Conservation (phyloP, 306 rosid genomes). For the Pyrus bretschneideri region DNA sequence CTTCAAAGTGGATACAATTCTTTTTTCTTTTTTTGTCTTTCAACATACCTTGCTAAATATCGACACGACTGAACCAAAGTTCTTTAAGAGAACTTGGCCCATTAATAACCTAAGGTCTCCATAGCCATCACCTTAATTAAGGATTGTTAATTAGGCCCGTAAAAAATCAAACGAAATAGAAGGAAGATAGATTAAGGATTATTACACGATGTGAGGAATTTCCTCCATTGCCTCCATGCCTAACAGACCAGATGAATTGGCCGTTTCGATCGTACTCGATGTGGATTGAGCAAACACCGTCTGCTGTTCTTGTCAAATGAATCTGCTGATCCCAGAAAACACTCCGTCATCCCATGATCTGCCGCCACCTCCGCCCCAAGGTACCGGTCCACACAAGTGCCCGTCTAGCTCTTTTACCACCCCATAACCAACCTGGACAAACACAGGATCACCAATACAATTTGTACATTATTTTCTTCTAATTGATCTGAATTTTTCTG, state of each 20-base stretch:
- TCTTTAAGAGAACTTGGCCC: too few relatives aligned
- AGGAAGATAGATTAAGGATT: background rate
- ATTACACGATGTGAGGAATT: constrained; percentile 52
- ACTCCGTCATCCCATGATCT: constrained; percentile 96
- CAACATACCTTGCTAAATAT: too few relatives aligned
- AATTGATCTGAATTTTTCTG: too few relatives aligned
- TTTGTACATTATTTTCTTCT: too few relatives aligned
- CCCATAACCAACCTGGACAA: constrained; percentile 41
- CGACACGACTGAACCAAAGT: too few relatives aligned
- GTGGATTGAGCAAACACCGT: constrained; percentile 75
- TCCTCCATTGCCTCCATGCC: constrained; percentile 79
- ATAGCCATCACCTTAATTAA: too few relatives aligned
- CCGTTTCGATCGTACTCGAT: constrained; percentile 78
- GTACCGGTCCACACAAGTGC: constrained; percentile 74
- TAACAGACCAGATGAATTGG: constrained; percentile 84
- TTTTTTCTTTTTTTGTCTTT: too few relatives aligned
- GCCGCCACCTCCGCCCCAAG: constrained; percentile 99
- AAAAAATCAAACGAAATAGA: too few relatives aligned
- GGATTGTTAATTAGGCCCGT: too few relatives aligned
- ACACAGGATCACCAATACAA: background rate
- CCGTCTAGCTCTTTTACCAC: constrained; percentile 63
- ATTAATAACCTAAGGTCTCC: too few relatives aligned
- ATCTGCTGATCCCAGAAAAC: constrained; percentile 75
- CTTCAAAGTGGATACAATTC: too few relatives aligned
- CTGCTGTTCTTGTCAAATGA: constrained; percentile 56